Conservation (phyloP, 495 filamentous ascomycete species). For the Antarctomyces pellizariae region DNA sequence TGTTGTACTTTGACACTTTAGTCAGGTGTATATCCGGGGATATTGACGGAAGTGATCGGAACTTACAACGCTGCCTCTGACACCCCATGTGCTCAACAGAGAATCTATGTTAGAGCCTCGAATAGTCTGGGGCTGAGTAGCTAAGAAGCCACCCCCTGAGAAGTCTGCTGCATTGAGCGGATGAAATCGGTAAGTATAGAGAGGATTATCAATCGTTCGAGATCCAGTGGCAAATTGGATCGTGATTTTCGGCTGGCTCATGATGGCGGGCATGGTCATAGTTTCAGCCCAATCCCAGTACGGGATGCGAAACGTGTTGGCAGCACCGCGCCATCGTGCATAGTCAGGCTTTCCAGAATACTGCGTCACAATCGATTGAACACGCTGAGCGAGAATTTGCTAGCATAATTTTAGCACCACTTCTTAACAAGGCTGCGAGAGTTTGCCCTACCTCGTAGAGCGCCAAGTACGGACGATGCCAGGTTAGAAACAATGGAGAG, state of each 20-base stretch:
- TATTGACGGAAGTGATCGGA: background rate
- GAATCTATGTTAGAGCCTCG: background rate
- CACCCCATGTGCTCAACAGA: background rate
- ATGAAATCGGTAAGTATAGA: constrained; percentile 17
- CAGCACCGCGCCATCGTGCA: constrained; percentile 15
- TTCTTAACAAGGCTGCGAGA: background rate
- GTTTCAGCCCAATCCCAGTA: constrained; percentile 34
- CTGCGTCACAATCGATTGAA: constrained; percentile 24
- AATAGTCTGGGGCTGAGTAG: background rate
- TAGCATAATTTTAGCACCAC: constrained; percentile 2
- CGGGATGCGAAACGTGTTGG: constrained; percentile 23
- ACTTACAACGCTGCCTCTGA: constrained; percentile 1
- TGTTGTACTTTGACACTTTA: background rate
- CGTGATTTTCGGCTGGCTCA: constrained; percentile 15
- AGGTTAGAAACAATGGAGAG: constrained; percentile 20
- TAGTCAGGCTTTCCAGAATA: constrained; percentile 21
- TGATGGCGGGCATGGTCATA: constrained; percentile 14
- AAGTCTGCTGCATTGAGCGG: constrained; percentile 4
- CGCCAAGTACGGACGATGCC: constrained; percentile 24
- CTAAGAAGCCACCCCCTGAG: background rate
- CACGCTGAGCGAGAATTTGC: constrained; percentile 12
- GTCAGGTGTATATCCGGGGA: background rate
- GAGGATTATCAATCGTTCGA: constrained; percentile 15
- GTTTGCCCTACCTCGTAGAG: constrained; percentile 19
- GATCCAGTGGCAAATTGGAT: constrained; percentile 17